Conservation (phyloP, 805 yeast genomes). For the Kockiozyma suomiensis region DNA sequence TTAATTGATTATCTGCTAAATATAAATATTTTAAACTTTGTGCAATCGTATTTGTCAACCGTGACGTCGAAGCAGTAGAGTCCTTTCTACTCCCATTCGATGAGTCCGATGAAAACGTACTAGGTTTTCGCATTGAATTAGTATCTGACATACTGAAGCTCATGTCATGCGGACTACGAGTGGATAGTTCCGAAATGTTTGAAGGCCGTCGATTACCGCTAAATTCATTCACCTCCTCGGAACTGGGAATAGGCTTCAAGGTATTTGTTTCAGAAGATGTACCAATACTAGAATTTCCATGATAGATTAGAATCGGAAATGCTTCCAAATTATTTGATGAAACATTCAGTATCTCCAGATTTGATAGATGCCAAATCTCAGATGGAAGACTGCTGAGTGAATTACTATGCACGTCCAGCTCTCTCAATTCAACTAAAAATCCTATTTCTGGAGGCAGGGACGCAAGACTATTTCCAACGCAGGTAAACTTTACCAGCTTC, state of each 20-base stretch:
- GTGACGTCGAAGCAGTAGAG: constrained; percentile 20
- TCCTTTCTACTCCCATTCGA: constrained; percentile 21
- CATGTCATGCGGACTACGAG: constrained; percentile 16
- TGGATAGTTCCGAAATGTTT: constrained; percentile 20
- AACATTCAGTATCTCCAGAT: constrained; percentile 62
- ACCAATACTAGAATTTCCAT: constrained; percentile 4
- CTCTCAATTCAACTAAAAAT: constrained; percentile 57
- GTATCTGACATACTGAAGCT: neutral
- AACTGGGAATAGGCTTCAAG: constrained; percentile 21
- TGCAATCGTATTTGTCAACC: constrained; percentile 43
- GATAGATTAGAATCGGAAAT: constrained; percentile 50
- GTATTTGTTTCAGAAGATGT: constrained; percentile 2
- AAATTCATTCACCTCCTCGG: constrained; percentile 9
- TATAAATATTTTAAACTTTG: constrained; percentile 59
- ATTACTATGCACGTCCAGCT: constrained; percentile 81
- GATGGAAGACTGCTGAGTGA: constrained; percentile 70
- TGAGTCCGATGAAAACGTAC: neutral
- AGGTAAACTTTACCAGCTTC: constrained; percentile 66
- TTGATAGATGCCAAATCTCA: constrained; percentile 64
- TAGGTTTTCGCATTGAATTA: neutral
- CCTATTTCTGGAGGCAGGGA: constrained; percentile 69
- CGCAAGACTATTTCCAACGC: constrained; percentile 73
- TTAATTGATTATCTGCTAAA: constrained; percentile 80
- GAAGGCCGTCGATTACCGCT: constrained; percentile 16
- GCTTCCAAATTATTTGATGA: constrained; percentile 70